phyloP scores from a whole-genome alignment of 1,139 yeast species.

The Arxiozyma telluris region DNA sequence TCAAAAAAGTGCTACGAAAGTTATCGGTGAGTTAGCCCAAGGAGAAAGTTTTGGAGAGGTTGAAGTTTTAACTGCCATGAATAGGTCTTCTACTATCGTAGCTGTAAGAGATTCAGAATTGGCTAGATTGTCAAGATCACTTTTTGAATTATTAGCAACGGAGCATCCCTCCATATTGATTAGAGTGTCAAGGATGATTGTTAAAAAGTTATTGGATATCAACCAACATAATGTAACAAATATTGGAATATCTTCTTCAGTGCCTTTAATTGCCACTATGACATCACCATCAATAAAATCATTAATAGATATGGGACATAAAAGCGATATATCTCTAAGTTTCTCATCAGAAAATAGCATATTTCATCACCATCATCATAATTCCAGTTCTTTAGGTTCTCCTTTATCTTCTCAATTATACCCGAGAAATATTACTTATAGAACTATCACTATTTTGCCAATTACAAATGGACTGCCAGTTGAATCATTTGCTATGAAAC shows the following conservation, averaged over 20 bases:
- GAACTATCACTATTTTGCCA: constrained; percentile 81
- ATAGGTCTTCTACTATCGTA: constrained; percentile 62
- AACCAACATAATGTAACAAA: constrained; percentile 4
- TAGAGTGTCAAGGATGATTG: constrained; percentile 81
- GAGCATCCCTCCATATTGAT: constrained; percentile 88
- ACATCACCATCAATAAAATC: constrained; percentile 7
- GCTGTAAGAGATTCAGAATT: constrained; percentile 92
- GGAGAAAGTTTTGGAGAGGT: constrained; percentile 94
- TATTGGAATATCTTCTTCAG: constrained; percentile 5
- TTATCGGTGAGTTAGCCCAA: constrained; percentile 78
- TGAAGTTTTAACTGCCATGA: constrained; percentile 80
- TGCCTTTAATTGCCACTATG: neutral
- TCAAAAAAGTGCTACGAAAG: constrained; percentile 12
- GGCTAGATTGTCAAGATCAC: constrained; percentile 82
- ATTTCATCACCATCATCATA: constrained; percentile 10
- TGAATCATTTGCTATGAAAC: constrained; percentile 66
- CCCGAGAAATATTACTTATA: constrained; percentile 35
- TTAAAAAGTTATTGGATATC: constrained; percentile 45
- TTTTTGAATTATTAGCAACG: constrained; percentile 75
- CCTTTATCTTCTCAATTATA: neutral
- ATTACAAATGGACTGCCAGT: constrained; percentile 75
- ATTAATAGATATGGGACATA: constrained; percentile 13
- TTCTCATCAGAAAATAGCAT: constrained; percentile 15
- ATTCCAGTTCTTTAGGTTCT: constrained; percentile 10
- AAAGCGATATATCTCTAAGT: constrained; percentile 20